A percentile compares a stretch with the other conserved stretches of the same genome.
phyloP scores from a whole-genome alignment of 345 rosid genomes.

The Sisymbrium irio region DNA sequence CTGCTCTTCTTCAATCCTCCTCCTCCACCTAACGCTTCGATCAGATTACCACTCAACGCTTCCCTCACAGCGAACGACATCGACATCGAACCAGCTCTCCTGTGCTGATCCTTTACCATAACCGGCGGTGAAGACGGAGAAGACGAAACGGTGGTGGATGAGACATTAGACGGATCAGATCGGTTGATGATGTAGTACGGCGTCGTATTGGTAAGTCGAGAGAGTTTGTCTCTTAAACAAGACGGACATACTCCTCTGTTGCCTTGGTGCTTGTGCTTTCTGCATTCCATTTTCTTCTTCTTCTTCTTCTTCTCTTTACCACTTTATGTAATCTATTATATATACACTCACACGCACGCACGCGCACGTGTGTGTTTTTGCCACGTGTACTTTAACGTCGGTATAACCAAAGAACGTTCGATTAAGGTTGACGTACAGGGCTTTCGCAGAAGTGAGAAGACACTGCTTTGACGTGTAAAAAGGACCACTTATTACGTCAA shows the following conservation, averaged over 20 bases:
- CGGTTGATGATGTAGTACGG: conserved; percentile 17
- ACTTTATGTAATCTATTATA: not conserved
- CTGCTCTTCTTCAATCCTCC: conserved; percentile 72
- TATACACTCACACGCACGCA: not conserved
- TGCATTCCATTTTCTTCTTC: conserved; percentile 33
- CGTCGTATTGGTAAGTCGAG: conserved; percentile 15
- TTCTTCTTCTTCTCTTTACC: not conserved
- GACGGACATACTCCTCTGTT: conserved; percentile 31
- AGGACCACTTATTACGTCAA: not conserved
- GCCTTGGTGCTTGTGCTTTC: conserved; percentile 31
- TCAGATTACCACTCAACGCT: conserved; percentile 22
- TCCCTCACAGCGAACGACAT: conserved; percentile 42
- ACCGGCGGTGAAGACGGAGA: not conserved
- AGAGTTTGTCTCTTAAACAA: conserved; percentile 33
- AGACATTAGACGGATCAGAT: conserved; percentile 16
- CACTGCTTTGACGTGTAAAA: not conserved
- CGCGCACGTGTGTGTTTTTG: conserved; percentile 11
- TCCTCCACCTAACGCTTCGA: conserved; percentile 22
- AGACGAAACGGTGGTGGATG: conserved; percentile 22
- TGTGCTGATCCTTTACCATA: conserved; percentile 34
- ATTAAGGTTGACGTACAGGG: conserved; percentile 14
- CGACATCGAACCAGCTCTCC: conserved; percentile 41
- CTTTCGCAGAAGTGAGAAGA: conserved; percentile 3
- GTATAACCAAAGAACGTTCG: conserved; percentile 15
- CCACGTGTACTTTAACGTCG: conserved; percentile 30